A percentile compares a stretch with the other conserved stretches of the same genome.
These are phyloP conservation scores for Myriangium duriaei DNA, from an alignment of 2,329 filamentous ascomycete species.

Conservation along the genomic window DNA sequence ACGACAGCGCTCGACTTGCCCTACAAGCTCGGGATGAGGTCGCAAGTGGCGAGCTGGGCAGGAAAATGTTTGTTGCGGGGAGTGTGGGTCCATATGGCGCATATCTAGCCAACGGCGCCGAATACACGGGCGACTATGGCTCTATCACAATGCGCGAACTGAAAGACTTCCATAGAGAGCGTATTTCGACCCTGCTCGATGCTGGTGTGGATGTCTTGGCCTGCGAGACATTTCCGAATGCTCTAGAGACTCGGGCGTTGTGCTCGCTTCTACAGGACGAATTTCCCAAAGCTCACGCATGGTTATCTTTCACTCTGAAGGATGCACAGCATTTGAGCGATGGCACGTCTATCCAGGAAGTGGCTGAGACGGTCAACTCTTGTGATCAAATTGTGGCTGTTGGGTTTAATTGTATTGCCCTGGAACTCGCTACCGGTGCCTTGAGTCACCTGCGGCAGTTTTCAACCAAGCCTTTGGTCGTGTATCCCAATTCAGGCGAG, in stretches of 20 bases:
- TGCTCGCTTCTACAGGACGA: constrained; percentile 26
- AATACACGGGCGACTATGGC: constrained; percentile 33
- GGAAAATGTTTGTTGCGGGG: constrained; percentile 29
- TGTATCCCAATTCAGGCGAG: constrained; percentile 38
- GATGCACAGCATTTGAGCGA: constrained; percentile 28
- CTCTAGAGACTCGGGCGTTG: constrained; percentile 28
- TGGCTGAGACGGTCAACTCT: constrained; percentile 21
- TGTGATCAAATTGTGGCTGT: constrained; percentile 27
- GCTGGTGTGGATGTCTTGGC: constrained; percentile 33
- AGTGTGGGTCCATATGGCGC: constrained; percentile 38
- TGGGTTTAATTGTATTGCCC: constrained; percentile 34
- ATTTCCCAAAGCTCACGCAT: constrained; percentile 26
- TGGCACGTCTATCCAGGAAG: constrained; percentile 26
- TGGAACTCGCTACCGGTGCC: constrained; percentile 23
- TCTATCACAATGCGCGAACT: constrained; percentile 19
- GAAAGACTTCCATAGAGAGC: constrained; percentile 31
- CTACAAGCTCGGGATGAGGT: constrained; percentile 26
- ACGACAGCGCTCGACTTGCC: constrained; percentile 30
- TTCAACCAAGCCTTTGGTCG: constrained; percentile 24
- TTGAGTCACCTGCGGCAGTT: constrained; percentile 21
- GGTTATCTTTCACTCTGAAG: constrained; percentile 30
- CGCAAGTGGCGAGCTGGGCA: background rate
- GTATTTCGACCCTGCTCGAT: constrained; percentile 29
- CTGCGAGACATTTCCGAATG: constrained; percentile 33
- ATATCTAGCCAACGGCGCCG: constrained; percentile 33